Conservation (phyloP, 306 rosid species). For the Cicer judaicum region DNA sequence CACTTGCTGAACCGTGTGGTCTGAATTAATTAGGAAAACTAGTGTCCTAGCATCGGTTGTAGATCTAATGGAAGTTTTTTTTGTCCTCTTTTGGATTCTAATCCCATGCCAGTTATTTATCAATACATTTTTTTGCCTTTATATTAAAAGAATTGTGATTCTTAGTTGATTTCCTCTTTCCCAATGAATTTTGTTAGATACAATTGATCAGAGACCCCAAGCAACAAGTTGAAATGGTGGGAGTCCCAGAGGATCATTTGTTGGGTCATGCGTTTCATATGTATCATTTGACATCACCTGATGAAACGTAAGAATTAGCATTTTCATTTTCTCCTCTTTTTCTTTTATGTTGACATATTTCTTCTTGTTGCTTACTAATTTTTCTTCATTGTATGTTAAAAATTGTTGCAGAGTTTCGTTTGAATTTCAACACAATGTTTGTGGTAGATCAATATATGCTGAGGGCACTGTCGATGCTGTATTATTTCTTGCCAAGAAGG, state of each 20-base stretch:
- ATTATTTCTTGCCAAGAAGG: conserved; percentile 86
- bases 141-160: conserved; percentile 6
- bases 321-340: conserved; percentile 20
- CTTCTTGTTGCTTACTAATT: conserved; percentile 10
- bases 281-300: conserved; percentile 87
- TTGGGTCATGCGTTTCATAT: conserved; percentile 88
- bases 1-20: neutral
- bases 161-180: conserved; percentile 28
- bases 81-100: neutral
- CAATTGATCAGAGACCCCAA: conserved; percentile 82
- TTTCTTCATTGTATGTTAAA: conserved; percentile 8
- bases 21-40: conserved; percentile 13
- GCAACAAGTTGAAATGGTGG: conserved; percentile 83
- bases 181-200: conserved; percentile 55
- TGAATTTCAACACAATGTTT: conserved; percentile 95
- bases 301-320: conserved; percentile 63
- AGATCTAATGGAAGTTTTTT: neutral
- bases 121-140: conserved; percentile 1
- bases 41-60: neutral
- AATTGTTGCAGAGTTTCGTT: conserved; percentile 76
- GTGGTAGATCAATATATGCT: conserved; percentile 94
- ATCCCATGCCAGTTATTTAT: neutral
- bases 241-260: conserved; percentile 90
- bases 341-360: conserved; percentile 25
- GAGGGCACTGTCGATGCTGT: conserved; percentile 94